phyloP scores from a whole-genome alignment of 192 early-diverging fungal species.

The Piromyces finnis region DNA sequence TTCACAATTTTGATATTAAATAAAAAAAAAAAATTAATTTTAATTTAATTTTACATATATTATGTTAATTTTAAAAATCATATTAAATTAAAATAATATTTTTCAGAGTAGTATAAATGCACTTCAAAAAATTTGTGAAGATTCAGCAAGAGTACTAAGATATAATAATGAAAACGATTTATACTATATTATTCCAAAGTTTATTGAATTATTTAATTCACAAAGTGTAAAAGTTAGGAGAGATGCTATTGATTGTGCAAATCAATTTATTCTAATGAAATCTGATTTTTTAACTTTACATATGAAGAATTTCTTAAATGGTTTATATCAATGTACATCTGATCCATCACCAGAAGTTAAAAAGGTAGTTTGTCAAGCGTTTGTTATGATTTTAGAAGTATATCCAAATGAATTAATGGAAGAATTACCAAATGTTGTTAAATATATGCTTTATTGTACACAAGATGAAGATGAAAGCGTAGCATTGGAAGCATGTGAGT shows the following conservation, averaged over 20 bases:
- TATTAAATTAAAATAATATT: no score
- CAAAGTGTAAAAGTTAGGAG: conserved; percentile 56
- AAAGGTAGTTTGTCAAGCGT: conserved; percentile 81
- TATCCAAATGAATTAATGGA: conserved; percentile 69
- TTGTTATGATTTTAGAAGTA: conserved; percentile 77
- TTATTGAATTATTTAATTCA: conserved; percentile 68
- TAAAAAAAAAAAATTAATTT: no score
- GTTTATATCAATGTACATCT: conserved; percentile 64
- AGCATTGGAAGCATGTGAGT: conserved; percentile 97
- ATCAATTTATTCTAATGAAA: conserved; percentile 68
- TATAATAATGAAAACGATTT: conserved; percentile 54
- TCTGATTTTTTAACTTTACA: conserved; percentile 38
- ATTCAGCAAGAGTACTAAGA: conserved; percentile 64
- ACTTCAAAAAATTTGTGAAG: conserved; percentile 91
- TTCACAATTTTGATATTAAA: no score
- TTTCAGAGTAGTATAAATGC: conserved; percentile 73
- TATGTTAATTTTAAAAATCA: no score
- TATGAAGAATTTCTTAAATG: conserved; percentile 51
- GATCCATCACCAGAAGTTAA: conserved; percentile 70
- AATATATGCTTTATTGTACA: conserved; percentile 93
- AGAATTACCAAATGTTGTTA: conserved; percentile 71
- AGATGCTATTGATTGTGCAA: conserved; percentile 61
- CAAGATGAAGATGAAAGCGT: conserved; percentile 66
- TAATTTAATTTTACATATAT: no score
- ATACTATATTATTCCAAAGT: conserved; percentile 74